Percentiles rank a stretch among this genome's conserved stretches.
Evolutionary conservation across 306 rosid species (phyloP).

Genomic region (Lupinus albus): DNA sequence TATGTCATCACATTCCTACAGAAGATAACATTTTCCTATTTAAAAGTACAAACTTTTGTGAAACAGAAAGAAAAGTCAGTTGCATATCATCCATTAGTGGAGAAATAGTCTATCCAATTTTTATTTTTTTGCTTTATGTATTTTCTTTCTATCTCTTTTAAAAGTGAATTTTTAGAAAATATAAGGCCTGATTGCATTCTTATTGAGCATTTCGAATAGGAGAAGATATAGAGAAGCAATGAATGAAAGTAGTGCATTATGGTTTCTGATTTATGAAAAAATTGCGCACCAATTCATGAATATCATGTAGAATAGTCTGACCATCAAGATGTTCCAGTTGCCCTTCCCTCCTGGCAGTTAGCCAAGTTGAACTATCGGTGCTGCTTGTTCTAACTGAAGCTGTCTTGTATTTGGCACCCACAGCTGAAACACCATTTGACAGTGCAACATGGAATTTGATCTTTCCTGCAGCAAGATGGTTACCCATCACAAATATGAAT

Average conservation of each 20-base stretch:
- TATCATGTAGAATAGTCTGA: slow-evolving; percentile 53
- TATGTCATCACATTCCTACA: background rate
- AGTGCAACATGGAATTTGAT: slow-evolving; percentile 62
- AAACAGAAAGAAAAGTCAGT: slow-evolving; percentile 2
- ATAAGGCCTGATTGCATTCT: background rate
- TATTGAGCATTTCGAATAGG: background rate
- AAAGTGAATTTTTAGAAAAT: background rate
- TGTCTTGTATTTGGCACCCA: slow-evolving; percentile 63
- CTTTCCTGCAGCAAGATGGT: slow-evolving; percentile 52
- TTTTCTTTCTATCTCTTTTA: too few species aligned
- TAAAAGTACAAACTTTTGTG: background rate
- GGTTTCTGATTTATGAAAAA: background rate
- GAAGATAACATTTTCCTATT: background rate
- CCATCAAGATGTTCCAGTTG: slow-evolving; percentile 64
- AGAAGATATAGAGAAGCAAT: background rate
- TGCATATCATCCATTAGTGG: slow-evolving; percentile 5
- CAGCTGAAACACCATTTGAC: slow-evolving; percentile 64
- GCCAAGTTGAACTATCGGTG: slow-evolving; percentile 57
- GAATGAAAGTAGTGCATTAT: background rate
- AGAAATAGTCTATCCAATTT: slow-evolving; percentile 7
- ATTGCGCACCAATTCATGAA: slow-evolving; percentile 55
- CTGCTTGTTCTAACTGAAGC: slow-evolving; percentile 53
- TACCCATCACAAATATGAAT: slow-evolving; percentile 25
- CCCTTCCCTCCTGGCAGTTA: slow-evolving; percentile 74
- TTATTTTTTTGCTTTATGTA: background rate